Evolutionary conservation across 257 asterid genomes (phyloP).

Genomic region (Solanum clarkiae): DNA sequence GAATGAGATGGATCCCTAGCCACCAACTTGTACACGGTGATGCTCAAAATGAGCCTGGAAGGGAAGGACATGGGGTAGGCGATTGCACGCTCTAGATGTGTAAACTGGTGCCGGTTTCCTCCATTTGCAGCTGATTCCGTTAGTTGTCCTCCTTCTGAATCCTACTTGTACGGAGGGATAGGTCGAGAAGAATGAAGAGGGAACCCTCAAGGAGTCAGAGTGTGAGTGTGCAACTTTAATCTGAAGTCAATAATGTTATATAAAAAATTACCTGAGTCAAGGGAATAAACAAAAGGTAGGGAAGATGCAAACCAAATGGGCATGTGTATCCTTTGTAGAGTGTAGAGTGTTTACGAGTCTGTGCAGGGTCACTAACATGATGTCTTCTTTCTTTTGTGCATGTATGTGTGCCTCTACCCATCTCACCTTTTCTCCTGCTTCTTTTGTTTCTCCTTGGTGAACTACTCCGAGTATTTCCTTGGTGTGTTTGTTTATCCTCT

Average conservation of each 20-base stretch:
- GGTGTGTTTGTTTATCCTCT: not conserved
- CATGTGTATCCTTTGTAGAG: not conserved
- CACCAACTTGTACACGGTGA: not conserved
- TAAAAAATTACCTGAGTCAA: not conserved
- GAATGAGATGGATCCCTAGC: not conserved
- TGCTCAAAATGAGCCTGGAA: not conserved
- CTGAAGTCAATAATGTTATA: not conserved
- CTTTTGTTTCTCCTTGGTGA: not conserved
- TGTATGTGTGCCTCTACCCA: not conserved
- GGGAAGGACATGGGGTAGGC: not conserved
- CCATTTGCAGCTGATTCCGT: not conserved
- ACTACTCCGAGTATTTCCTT: not conserved
- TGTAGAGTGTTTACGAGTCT: not conserved
- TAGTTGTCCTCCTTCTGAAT: not conserved
- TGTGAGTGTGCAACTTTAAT: not conserved
- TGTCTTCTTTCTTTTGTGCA: not conserved
- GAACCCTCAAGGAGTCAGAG: not conserved
- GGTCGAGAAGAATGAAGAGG: not conserved
- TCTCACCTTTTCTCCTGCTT: not conserved
- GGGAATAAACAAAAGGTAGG: not conserved
- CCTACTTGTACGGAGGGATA: not conserved
- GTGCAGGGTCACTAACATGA: not conserved
- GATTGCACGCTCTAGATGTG: not conserved
- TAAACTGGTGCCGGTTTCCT: not conserved
- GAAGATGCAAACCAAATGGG: not conserved